Evolutionary conservation across 2,329 filamentous ascomycete species (phyloP).

Genomic region (Knufia petricola): DNA sequence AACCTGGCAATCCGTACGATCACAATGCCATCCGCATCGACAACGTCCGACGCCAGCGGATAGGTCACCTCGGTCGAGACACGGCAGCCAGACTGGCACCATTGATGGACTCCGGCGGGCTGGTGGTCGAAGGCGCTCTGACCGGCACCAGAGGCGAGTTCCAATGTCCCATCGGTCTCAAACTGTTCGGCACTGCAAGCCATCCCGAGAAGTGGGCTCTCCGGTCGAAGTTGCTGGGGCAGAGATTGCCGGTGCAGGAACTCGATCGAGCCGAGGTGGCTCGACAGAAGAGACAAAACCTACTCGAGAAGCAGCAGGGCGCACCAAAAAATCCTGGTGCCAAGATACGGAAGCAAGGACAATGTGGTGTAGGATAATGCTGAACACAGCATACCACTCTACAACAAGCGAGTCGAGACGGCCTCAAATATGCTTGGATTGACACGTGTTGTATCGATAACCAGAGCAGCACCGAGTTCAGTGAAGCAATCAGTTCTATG

Average conservation of each 20-base stretch:
- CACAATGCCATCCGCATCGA: conserved; percentile 66
- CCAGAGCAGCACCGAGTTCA: conserved; percentile 20
- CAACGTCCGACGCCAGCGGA: conserved; percentile 64
- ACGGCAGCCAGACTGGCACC: too few species aligned
- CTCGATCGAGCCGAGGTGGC: conserved; percentile 47
- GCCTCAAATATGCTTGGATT: conserved; percentile 16
- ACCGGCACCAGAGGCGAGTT: too few species aligned
- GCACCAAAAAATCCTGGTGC: too few species aligned
- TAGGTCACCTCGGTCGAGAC: conserved; percentile 71
- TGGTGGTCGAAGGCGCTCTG: too few species aligned
- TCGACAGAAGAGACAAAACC: conserved; percentile 45
- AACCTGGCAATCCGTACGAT: conserved; percentile 62
- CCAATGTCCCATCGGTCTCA: conserved; percentile 63
- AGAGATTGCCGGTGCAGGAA: conserved; percentile 49
- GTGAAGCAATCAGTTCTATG: conserved; percentile 22
- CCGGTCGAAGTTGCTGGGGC: conserved; percentile 51
- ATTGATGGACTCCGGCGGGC: too few species aligned
- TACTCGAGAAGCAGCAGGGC: conserved; percentile 41
- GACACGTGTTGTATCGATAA: conserved; percentile 25
- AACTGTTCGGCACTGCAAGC: conserved; percentile 62
- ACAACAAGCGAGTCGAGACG: neutral
- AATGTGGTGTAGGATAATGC: too few species aligned
- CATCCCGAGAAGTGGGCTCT: conserved; percentile 53
- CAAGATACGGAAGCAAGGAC: too few species aligned
- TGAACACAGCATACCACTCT: too few species aligned